Evolutionary conservation across 805 yeast species (phyloP).

Genomic region (Clavispora fructus): DNA sequence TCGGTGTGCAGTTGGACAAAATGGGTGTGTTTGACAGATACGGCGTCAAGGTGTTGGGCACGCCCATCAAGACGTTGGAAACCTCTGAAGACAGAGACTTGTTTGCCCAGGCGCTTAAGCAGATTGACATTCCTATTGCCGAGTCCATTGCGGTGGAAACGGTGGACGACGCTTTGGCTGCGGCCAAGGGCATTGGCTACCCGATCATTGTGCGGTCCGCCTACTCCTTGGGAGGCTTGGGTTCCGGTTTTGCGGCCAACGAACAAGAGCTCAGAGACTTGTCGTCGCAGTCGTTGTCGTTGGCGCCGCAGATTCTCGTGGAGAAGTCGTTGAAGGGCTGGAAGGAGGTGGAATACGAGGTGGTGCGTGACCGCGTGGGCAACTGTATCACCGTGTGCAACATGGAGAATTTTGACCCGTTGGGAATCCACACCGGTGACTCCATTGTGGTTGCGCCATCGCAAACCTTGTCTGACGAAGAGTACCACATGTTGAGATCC

Average conservation of each 20-base stretch:
- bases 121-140: slow-evolving; percentile 93
- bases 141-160: slow-evolving; percentile 93
- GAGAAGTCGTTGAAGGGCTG: slow-evolving; percentile 97
- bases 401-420: slow-evolving; percentile 98
- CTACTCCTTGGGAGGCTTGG: slow-evolving; percentile 94
- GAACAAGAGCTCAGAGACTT: slow-evolving; percentile 78
- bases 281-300: slow-evolving; percentile 81
- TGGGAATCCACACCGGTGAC: slow-evolving; percentile 98
- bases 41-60: slow-evolving; percentile 92
- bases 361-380: slow-evolving; percentile 91
- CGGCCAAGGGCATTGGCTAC: slow-evolving; percentile 84
- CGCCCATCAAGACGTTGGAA: slow-evolving; percentile 93
- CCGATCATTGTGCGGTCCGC: slow-evolving; percentile 98
- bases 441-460: slow-evolving; percentile 99
- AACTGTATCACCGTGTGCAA: slow-evolving; percentile 98
- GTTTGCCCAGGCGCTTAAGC: slow-evolving; percentile 91
- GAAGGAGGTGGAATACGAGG: slow-evolving; percentile 99
- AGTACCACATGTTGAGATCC: slow-evolving; percentile 94
- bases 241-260: slow-evolving; percentile 92
- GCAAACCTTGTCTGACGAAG: slow-evolving; percentile 94
- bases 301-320: slow-evolving; percentile 92
- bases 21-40: slow-evolving; percentile 91
- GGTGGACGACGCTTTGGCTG: slow-evolving; percentile 87
- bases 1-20: slow-evolving; percentile 90
- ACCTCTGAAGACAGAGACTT: slow-evolving; percentile 97